phyloP scores from a whole-genome alignment of 169 alveolate species.

The Eimeria necatrix region DNA sequence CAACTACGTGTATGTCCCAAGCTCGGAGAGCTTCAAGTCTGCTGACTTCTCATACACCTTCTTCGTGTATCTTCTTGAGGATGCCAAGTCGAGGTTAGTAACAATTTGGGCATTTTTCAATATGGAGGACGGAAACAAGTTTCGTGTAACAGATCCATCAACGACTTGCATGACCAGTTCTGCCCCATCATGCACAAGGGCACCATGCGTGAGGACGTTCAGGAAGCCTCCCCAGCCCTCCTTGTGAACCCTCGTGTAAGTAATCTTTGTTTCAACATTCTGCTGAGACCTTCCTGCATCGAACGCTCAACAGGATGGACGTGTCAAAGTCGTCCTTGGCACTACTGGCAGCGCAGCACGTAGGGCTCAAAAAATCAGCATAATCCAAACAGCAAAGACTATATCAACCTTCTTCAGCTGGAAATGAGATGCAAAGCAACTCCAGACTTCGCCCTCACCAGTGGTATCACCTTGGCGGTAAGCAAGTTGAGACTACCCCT shows the following conservation, averaged over 20 bases:
- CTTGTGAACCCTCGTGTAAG: slow-evolving; percentile 90
- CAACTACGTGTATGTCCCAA: slow-evolving; percentile 88
- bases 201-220: slow-evolving; percentile 86
- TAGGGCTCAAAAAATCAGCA: slow-evolving; percentile 55
- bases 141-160: slow-evolving; percentile 41
- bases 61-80: slow-evolving; percentile 88
- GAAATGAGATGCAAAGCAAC: slow-evolving; percentile 87
- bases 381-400: neutral
- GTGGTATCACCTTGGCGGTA: slow-evolving; percentile 92
- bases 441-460: slow-evolving; percentile 88
- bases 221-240: slow-evolving; percentile 92
- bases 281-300: neutral
- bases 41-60: slow-evolving; percentile 89
- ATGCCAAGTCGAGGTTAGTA: slow-evolving; percentile 85
- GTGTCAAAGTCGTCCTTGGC: slow-evolving; percentile 87
- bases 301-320: slow-evolving; percentile 85
- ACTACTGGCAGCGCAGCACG: slow-evolving; percentile 84
- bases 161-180: slow-evolving; percentile 81
- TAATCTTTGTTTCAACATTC: neutral
- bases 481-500: neutral
- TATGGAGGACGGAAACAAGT: neutral
- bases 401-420: slow-evolving; percentile 75
- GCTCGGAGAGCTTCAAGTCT: slow-evolving; percentile 84
- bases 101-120: neutral
- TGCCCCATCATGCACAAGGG: slow-evolving; percentile 94